Base-by-base conservation (phyloP, 2,329 filamentous ascomycete genomes). In the Hypoxylon sp. region DNA sequence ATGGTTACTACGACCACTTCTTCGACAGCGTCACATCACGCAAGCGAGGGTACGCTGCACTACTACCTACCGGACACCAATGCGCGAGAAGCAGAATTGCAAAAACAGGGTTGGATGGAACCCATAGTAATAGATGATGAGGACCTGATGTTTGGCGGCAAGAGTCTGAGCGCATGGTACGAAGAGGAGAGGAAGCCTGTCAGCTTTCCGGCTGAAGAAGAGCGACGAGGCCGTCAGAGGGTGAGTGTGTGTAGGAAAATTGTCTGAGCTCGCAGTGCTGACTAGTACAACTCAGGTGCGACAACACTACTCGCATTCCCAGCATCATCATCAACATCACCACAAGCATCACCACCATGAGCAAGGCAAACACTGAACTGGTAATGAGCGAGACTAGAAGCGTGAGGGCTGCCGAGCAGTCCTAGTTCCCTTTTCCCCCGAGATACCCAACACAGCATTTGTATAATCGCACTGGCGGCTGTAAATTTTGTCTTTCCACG, bases 81-180 rank as follows among this genome's bases (percentile, higher is more conserved):
- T 48, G 48, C 63, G 19, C 56, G 68, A 27, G 65, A 72, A 23
- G 62, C 64, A 11, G 71, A 75, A 27, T 46, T 71, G 27, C 69
- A 71, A n/a, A 69, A 70, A 16, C 71, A 73, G 34, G 74, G 73
- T 47, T 88, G 85, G 85, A 81, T 85, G 67, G 80, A 83, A 57
- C 82, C 84, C 32, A 88, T 84, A 51, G 79, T 85, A 65, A 88
- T 88, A 71, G 85, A 88, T 60, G 86, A 88, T 73, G 85, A 88
- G 61, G 86, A 88, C 68, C 79, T 88, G 37, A 87, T 82, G 75
- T 88, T 88, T 70, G 85, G 85, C 60, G 86, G 86, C 71, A 88
- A 88, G 81, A 81, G 85, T 39, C 76, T 88, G 43, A 85, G 85
- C 74, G 78, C 82, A 14, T 88, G 85, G 85, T 87, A 88, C 74